Evolutionary conservation across 2,329 filamentous ascomycete species (phyloP).

Genomic region (Ramularia endophylla): DNA sequence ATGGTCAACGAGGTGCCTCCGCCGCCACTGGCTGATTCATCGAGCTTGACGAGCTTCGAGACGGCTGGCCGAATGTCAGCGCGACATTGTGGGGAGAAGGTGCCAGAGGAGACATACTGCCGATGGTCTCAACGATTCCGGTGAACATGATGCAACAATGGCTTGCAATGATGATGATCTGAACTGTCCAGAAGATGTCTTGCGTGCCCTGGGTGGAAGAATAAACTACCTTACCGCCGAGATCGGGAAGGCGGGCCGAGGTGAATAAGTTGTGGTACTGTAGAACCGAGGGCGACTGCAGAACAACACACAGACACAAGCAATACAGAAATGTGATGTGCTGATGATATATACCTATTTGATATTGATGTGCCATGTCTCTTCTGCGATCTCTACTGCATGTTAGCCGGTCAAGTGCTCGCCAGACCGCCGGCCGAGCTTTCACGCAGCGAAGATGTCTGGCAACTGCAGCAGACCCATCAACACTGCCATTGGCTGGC

Average conservation of each 20-base stretch:
- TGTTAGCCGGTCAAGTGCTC: slow-evolving; percentile 8
- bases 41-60: slow-evolving; percentile 71
- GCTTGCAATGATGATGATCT: no score
- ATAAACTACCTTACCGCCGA: no score
- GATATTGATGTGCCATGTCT: slow-evolving; percentile 12
- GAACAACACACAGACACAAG: no score
- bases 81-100: slow-evolving; percentile 29
- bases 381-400: slow-evolving; percentile 17
- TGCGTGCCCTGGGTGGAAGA: no score
- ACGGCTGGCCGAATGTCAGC: slow-evolving; percentile 57
- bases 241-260: no score
- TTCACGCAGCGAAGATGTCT: slow-evolving; percentile 30
- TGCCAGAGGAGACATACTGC: slow-evolving; percentile 57
- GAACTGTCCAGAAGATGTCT: no score
- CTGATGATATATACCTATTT: neutral
- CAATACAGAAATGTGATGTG: neutral
- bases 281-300: no score
- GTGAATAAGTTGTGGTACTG: no score
- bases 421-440: slow-evolving; percentile 7
- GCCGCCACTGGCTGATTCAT: slow-evolving; percentile 62
- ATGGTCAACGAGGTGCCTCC: slow-evolving; percentile 91
- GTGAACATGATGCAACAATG: slow-evolving; percentile 69
- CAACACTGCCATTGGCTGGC: slow-evolving; percentile 67
- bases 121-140: slow-evolving; percentile 85
- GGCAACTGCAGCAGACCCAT: slow-evolving; percentile 40